Percentiles rank a stretch among this genome's conserved stretches.
Conservation (phyloP, 371 early-diverging fungal species). For the Rhizopus delemar region DNA sequence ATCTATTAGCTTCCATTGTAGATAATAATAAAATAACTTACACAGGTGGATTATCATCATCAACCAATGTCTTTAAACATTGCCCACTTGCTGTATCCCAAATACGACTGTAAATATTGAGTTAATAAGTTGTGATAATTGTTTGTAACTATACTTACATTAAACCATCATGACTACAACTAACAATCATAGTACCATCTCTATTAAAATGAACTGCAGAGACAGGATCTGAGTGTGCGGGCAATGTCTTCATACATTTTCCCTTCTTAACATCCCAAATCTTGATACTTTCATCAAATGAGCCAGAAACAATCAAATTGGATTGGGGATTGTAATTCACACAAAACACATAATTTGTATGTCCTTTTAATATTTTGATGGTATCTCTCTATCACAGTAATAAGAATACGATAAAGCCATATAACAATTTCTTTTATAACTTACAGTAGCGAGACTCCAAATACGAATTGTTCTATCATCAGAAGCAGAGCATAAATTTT, state of each 20-base stretch:
- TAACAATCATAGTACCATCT: slow-evolving; percentile 96
- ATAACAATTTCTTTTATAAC: neutral
- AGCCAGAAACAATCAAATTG: slow-evolving; percentile 94
- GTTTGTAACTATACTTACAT: slow-evolving; percentile 62
- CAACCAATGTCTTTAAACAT: slow-evolving; percentile 92
- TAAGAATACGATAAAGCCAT: slow-evolving; percentile 1
- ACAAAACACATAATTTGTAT: slow-evolving; percentile 95
- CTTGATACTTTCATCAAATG: slow-evolving; percentile 95
- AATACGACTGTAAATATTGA: slow-evolving; percentile 69
- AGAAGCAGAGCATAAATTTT: slow-evolving; percentile 85
- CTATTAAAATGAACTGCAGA: slow-evolving; percentile 94
- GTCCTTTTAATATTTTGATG: slow-evolving; percentile 83
- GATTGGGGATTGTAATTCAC: slow-evolving; percentile 95
- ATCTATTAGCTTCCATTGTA: too few species aligned
- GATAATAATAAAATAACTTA: slow-evolving; percentile 26
- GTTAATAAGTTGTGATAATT: neutral
- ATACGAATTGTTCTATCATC: slow-evolving; percentile 95
- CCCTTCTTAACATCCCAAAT: slow-evolving; percentile 95
- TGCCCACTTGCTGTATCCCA: slow-evolving; percentile 97
- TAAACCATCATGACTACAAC: slow-evolving; percentile 92
- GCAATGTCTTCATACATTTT: slow-evolving; percentile 86
- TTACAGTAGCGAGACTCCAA: slow-evolving; percentile 81
- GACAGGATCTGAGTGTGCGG: slow-evolving; percentile 97
- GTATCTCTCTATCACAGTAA: slow-evolving; percentile 61
- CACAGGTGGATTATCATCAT: slow-evolving; percentile 94